These are phyloP conservation scores for Monilinia polystroma DNA, from an alignment of 2,329 filamentous ascomycete species.

Conservation along the genomic window DNA sequence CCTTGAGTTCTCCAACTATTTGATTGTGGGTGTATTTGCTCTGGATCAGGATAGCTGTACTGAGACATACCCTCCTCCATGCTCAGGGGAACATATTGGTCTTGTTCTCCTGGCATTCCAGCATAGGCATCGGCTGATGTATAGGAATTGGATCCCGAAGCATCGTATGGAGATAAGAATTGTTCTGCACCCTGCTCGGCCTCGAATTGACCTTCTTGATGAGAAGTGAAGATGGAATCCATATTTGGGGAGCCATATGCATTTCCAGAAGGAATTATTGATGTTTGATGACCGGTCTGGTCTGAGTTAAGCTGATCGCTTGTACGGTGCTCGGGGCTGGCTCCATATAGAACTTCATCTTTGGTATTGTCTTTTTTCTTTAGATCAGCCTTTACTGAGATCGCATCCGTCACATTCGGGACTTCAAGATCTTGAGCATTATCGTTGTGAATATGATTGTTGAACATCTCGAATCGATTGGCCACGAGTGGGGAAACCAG, in stretches of 20 bases:
- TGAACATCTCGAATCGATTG: constrained; percentile 19
- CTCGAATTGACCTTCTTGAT: neutral
- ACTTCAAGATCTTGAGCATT: neutral
- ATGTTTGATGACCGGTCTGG: neutral
- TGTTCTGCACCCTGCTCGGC: neutral
- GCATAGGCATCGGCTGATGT: neutral
- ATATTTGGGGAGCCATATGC: neutral
- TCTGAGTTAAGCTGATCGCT: neutral
- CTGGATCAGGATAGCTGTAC: constrained; percentile 23
- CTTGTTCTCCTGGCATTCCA: neutral
- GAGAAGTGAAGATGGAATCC: neutral
- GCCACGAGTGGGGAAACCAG: constrained; percentile 35
- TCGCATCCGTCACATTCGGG: neutral
- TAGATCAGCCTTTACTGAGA: neutral
- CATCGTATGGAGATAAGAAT: neutral
- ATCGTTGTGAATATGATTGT: constrained; percentile 2
- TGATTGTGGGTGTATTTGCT: constrained; percentile 19
- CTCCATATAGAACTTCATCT: constrained; percentile 28
- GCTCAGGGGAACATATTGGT: neutral
- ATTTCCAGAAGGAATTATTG: neutral
- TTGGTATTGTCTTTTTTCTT: neutral
- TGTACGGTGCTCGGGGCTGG: constrained; percentile 25
- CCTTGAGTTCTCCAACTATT: constrained; percentile 12
- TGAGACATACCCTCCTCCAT: neutral
- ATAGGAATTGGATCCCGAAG: neutral